Evolutionary conservation across 306 rosid species (phyloP).

Genomic region (Cercis canadensis): DNA sequence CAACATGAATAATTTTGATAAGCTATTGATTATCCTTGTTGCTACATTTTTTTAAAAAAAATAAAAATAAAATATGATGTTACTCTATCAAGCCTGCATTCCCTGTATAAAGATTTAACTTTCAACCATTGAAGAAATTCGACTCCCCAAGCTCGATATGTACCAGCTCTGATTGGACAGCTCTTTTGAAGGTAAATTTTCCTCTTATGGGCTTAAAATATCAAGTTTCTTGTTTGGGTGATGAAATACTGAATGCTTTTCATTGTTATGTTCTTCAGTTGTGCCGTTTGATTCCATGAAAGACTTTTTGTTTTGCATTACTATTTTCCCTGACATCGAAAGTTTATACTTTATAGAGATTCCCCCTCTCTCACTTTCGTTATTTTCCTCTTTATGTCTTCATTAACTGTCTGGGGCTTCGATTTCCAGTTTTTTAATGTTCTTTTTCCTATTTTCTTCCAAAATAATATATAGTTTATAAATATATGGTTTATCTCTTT

Average conservation of each 20-base stretch:
- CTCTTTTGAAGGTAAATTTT: conserved; percentile 74
- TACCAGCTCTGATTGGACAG: conserved; percentile 82
- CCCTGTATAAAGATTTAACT: conserved; percentile 19
- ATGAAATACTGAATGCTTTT: conserved; percentile 24
- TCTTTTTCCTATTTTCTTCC: no score
- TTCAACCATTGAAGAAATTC: conserved; percentile 70
- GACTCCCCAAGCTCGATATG: conserved; percentile 89
- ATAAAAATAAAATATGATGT: no score
- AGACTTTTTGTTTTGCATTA: neutral
- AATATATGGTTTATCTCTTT: conserved; percentile 14
- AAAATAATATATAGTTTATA: neutral
- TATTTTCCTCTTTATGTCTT: conserved; percentile 21
- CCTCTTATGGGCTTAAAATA: conserved; percentile 20
- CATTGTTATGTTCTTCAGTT: conserved; percentile 17
- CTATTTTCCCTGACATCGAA: conserved; percentile 21
- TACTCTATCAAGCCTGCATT: conserved; percentile 30
- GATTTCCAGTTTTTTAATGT: conserved; percentile 19
- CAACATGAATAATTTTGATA: conserved; percentile 27
- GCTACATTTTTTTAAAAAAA: neutral
- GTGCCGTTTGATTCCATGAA: conserved; percentile 15
- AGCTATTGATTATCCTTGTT: conserved; percentile 4
- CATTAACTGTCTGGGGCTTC: conserved; percentile 14
- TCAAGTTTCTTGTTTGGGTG: conserved; percentile 4
- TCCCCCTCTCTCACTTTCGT: conserved; percentile 2
- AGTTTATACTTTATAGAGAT: conserved; percentile 13